Evolutionary conservation across 306 rosid genomes (phyloP).

Genomic region (Luffa aegyptiaca): DNA sequence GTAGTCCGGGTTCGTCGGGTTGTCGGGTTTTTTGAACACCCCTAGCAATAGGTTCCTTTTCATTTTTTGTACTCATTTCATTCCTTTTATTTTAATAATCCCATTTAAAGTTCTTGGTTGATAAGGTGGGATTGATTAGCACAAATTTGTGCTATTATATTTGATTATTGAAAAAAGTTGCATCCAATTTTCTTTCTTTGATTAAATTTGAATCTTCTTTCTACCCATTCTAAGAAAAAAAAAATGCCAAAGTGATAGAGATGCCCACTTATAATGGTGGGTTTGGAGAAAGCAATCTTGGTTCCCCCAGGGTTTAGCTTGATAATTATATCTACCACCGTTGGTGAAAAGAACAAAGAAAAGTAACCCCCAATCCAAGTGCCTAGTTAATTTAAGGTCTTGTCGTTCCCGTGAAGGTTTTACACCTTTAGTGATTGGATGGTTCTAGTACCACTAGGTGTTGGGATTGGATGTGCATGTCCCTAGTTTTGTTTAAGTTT

Average conservation of each 20-base stretch:
- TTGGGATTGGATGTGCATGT: no score
- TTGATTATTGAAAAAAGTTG: slow-evolving; percentile 15
- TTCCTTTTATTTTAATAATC: no score
- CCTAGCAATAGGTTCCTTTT: no score
- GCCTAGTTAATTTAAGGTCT: slow-evolving; percentile 1
- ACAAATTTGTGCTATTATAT: background rate
- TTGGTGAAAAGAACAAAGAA: background rate
- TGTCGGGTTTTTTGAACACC: no score
- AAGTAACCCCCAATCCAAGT: background rate
- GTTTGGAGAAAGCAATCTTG: slow-evolving; percentile 28
- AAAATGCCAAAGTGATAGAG: slow-evolving; percentile 10
- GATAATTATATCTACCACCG: slow-evolving; percentile 2
- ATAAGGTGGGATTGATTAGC: slow-evolving; percentile 2
- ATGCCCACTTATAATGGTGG: slow-evolving; percentile 15
- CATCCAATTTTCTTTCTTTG: background rate
- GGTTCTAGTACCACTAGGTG: no score
- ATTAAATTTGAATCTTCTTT: background rate
- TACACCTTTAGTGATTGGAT: no score
- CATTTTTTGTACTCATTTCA: background rate
- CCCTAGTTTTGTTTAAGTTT: no score
- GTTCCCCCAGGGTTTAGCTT: slow-evolving; percentile 2
- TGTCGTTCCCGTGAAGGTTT: no score
- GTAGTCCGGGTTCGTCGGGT: no score
- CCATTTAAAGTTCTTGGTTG: slow-evolving; percentile 2
- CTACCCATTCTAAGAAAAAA: slow-evolving; percentile 4